Base-by-base conservation (phyloP, 176 grass and related monocot genomes). In the Aegilops tauschii region DNA sequence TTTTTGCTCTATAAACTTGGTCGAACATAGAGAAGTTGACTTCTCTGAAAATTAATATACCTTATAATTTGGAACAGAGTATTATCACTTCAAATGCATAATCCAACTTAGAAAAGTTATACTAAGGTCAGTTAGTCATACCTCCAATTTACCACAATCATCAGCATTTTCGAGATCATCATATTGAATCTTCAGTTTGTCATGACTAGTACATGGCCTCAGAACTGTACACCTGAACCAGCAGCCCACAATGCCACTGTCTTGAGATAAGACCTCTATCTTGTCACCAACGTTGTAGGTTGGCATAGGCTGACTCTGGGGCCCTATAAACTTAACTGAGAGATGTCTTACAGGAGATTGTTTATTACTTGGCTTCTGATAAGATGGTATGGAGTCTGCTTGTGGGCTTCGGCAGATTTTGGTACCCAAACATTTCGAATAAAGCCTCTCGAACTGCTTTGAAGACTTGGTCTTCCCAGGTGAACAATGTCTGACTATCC, bases 211-310 rank as follows among this genome's bases (percentile, higher is more conserved):
- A 74, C 88, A 96, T 73, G 90, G 88, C 86, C 90, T 90, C 70
- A 97, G 65, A 64, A 99, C 87, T 42, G 90, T 93, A 87, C 97
- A 99, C 85, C 82, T 96, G 90, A 99, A 99, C 97, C 97, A 99
- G 85, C 97, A 99, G 27, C 97, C 97, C 59, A 95, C 92, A 84
- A 99, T 96, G 73, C 97, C 97, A 30, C 92, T 96, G 27, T 99
- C 97, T 84, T 94, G 94, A 91, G 92, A 96, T 78, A 99, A 90
- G 52, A 94, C 28, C 83, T 99, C 97, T 90, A 99, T 88, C 73
- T 88, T 94, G 67, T 99, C 94, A 62, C 92, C 94, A 76, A 89
- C 77, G 56, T 66, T 90, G 83, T 92, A 93, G 56, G 83, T 84
- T 59, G 87, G 89, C 18, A 59, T 85, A 76, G 69, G 76, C 78